Base-by-base conservation (phyloP, 148 eudicot genomes). In the Vaccinium macrocarpon region DNA sequence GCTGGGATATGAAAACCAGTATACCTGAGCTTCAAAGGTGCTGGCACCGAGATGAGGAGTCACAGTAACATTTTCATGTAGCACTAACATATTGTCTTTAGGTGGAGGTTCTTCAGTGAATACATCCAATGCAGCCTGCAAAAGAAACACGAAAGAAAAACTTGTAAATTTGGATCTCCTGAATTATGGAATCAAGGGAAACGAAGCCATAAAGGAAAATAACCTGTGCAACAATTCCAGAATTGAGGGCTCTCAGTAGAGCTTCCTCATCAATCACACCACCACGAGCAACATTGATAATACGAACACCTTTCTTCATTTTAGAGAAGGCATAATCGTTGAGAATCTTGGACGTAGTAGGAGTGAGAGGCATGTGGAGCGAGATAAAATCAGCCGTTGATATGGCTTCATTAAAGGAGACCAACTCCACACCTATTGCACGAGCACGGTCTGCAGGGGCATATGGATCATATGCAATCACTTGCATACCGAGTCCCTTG, bases 211-310 rank as follows among this genome's bases (percentile, higher is more conserved):
- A 75, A 9, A 21, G 12, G 27, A 57, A 50, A 57, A 50, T 75
- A 53, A 84, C 81, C 81, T 76, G 98, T 19, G 98, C 95, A 38
- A 95, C 98, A 87, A 91, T 88, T 80, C 98, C 98, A 49, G 92
- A 82, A 89, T 93, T 94, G 8, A 95, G 86, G 83, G 98, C 98
- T 88, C 88, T 92, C 77, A 93, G 92, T 84, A 95, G 89, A 70
- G 98, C 98, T 35, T 93, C 98, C 83, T 95, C 98, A 86, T 95
- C 97, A 85, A 95, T 95, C 64, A 95, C 98, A 75, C 98, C 98
- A 56, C 98, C 98, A 84, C 98, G 95, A 68, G 98, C 98, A 87
- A 95, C 97, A 88, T 95, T 95, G 8, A 95, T 88, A 70, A 95
- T 91, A 73, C 95, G 84, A 16, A 95, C 98, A 2, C 98, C 98